phyloP scores from a whole-genome alignment of 805 yeast genomes.

The Pichia ethanolica region DNA sequence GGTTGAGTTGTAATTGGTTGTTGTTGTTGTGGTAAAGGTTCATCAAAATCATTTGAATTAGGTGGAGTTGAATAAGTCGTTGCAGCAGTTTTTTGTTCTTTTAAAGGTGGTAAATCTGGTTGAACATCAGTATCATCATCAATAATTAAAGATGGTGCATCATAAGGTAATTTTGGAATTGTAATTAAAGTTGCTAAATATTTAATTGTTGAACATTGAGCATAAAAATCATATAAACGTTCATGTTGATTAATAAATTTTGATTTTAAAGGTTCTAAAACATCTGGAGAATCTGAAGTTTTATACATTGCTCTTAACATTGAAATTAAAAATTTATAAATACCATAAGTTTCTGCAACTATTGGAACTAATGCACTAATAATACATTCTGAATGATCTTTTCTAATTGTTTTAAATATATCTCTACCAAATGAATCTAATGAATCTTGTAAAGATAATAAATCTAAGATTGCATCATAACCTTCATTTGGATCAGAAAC shows the following conservation, averaged over 20 bases:
- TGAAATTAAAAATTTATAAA: constrained; percentile 78
- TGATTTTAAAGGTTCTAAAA: constrained; percentile 63
- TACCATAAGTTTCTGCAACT: constrained; percentile 87
- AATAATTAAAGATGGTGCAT: constrained; percentile 51
- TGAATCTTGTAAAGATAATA: constrained; percentile 79
- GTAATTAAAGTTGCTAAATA: constrained; percentile 75
- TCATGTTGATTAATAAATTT: constrained; percentile 66
- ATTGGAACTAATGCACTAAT: constrained; percentile 84
- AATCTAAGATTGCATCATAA: constrained; percentile 77
- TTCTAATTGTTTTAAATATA: constrained; percentile 55
- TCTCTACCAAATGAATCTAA: constrained; percentile 72
- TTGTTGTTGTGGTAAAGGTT: background rate
- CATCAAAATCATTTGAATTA: constrained; percentile 22
- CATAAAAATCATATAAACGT: constrained; percentile 72
- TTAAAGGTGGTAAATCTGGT: constrained; percentile 29
- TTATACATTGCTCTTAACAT: constrained; percentile 86
- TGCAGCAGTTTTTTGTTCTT: constrained; percentile 12
- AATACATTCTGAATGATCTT: constrained; percentile 61
- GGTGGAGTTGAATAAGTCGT: constrained; percentile 23
- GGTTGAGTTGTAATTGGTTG: constrained; percentile 43
- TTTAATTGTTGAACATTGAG: constrained; percentile 81
- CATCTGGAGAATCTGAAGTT: constrained; percentile 66
- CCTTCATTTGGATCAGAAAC: constrained; percentile 96
- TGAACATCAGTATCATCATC: constrained; percentile 39
- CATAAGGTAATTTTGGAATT: constrained; percentile 57